These are phyloP conservation scores for Mycotypha africana DNA, from an alignment of 371 early-diverging fungal genomes.

Conservation along the genomic window DNA sequence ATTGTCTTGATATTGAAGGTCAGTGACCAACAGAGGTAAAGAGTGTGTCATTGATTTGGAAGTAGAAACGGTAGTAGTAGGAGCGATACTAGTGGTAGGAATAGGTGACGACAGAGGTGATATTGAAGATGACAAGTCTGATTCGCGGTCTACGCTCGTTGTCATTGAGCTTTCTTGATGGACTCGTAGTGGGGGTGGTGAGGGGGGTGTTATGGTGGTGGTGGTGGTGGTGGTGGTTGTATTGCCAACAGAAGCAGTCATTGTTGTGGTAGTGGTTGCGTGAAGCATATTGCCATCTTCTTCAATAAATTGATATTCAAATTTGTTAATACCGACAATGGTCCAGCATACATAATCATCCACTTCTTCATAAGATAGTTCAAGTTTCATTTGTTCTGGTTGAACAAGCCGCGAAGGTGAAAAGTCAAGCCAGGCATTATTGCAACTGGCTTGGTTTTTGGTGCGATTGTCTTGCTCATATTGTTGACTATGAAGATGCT, in stretches of 20 bases:
- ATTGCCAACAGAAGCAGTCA: not conserved
- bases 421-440: conserved; percentile 23
- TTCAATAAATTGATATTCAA: conserved; percentile 51
- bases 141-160: no score
- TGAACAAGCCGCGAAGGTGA: conserved; percentile 31
- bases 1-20: conserved; percentile 18
- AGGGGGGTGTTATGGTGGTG: not conserved
- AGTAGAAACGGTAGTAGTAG: no score
- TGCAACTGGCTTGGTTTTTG: conserved; percentile 1
- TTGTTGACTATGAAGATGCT: no score
- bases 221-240: not conserved
- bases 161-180: no score
- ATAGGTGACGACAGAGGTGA: no score
- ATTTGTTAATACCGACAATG: conserved; percentile 68
- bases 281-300: conserved; percentile 8
- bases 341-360: conserved; percentile 85
- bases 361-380: conserved; percentile 32
- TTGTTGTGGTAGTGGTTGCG: not conserved
- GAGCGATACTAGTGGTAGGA: no score
- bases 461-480: not conserved
- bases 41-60: no score
- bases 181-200: conserved; percentile 2
- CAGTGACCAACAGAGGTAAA: conserved; percentile 12
- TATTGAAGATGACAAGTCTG: no score
- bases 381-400: conserved; percentile 20